Percentiles rank a stretch among this genome's conserved stretches.
These are phyloP conservation scores for Macrophomina tecta DNA, from an alignment of 2,329 filamentous ascomycete species.

Conservation along the genomic window DNA sequence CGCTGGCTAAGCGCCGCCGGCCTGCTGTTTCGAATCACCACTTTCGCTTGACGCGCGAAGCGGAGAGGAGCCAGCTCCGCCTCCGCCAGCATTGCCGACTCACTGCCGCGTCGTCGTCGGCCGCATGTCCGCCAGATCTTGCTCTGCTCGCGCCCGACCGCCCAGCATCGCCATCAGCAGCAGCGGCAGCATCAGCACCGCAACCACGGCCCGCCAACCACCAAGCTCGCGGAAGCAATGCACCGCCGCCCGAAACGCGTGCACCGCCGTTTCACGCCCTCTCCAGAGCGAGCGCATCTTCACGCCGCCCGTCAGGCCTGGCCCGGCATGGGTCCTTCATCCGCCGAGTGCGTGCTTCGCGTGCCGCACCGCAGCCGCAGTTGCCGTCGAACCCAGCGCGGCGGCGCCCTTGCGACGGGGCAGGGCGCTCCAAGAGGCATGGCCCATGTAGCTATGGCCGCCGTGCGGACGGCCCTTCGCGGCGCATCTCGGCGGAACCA, in stretches of 20 bases:
- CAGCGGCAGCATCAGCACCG: background rate
- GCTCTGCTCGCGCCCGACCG: background rate
- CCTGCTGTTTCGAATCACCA: conserved; percentile 9
- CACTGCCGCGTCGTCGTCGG: background rate
- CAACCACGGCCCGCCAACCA: background rate
- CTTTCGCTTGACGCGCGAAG: conserved; percentile 10
- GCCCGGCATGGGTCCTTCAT: conserved; percentile 15
- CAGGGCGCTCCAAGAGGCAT: conserved; percentile 10
- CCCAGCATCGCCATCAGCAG: background rate
- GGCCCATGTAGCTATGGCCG: background rate
- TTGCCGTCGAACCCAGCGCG: conserved; percentile 18
- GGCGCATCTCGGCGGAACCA: conserved; percentile 20
- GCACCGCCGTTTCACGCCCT: conserved; percentile 17
- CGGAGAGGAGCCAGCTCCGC: conserved; percentile 14
- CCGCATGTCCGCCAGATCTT: background rate
- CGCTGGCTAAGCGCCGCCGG: background rate
- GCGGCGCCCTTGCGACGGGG: conserved; percentile 3
- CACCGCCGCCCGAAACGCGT: background rate
- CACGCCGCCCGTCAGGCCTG: conserved; percentile 10
- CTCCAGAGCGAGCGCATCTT: background rate
- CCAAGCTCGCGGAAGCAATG: background rate
- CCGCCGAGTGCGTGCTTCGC: conserved; percentile 21
- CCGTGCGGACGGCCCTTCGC: conserved; percentile 8
- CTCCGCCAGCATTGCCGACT: background rate
- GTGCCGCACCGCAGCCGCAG: conserved; percentile 20